Evolutionary conservation across 371 early-diverging fungal genomes (phyloP).

Genomic region (Enteropsectra breve): DNA sequence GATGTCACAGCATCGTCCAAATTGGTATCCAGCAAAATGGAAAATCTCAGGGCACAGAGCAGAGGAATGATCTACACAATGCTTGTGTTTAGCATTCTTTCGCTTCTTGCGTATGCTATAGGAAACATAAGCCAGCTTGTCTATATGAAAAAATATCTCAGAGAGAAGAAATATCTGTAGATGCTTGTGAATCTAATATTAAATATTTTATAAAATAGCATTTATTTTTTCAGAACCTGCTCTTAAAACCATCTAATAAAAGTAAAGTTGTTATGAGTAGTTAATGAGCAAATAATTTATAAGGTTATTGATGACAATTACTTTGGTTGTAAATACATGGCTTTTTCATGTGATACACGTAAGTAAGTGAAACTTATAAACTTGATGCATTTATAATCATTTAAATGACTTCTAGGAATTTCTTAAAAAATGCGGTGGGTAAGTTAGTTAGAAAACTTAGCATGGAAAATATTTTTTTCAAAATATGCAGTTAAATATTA

Average conservation of each 20-base stretch:
- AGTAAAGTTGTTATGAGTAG: neutral
- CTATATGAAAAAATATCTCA: slow-evolving; percentile 57
- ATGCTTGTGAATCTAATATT: too few relatives aligned
- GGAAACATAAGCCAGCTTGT: slow-evolving; percentile 51
- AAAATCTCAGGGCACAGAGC: slow-evolving; percentile 40
- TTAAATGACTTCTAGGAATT: too few relatives aligned
- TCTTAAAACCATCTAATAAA: neutral
- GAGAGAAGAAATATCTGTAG: slow-evolving; percentile 57
- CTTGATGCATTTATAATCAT: too few relatives aligned
- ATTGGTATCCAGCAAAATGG: slow-evolving; percentile 31
- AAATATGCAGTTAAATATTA: too few relatives aligned
- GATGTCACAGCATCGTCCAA: slow-evolving; percentile 24
- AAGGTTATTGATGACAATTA: too few relatives aligned
- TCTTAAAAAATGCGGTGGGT: too few relatives aligned
- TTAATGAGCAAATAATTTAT: neutral
- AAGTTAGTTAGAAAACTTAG: too few relatives aligned
- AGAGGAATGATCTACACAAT: slow-evolving; percentile 52
- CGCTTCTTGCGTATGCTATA: slow-evolving; percentile 49
- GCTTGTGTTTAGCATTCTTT: slow-evolving; percentile 45
- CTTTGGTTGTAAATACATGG: too few relatives aligned
- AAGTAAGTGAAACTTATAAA: too few relatives aligned
- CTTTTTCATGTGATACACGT: too few relatives aligned
- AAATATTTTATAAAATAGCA: neutral
- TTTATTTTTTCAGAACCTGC: neutral
- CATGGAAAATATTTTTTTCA: too few relatives aligned